Percentiles rank a stretch among this genome's conserved stretches.
Conservation (phyloP, 768 basidiomycete genomes). For the Amanita polypyramis region DNA sequence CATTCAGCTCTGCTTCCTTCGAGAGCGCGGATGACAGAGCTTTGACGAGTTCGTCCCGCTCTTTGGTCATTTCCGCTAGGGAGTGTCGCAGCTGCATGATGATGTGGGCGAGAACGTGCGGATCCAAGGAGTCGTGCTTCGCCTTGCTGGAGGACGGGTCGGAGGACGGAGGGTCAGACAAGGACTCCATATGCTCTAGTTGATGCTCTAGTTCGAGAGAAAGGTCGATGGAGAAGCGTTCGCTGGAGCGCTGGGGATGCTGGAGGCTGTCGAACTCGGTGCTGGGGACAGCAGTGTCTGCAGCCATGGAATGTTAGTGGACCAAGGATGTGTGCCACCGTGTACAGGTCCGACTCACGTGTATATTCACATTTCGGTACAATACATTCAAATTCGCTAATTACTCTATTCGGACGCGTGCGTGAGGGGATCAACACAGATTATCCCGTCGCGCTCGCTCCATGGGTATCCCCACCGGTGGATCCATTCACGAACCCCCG, state of each 20-base stretch:
- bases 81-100: conserved; percentile 63
- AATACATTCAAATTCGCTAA: conserved; percentile 5
- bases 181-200: conserved; percentile 55
- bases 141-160: conserved; percentile 9
- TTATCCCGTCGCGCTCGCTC: conserved; percentile 84
- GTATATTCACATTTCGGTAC: conserved; percentile 8
- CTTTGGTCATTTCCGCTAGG: conserved; percentile 51
- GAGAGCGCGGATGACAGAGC: conserved; percentile 38
- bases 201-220: conserved; percentile 73
- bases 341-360: background rate
- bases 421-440: conserved; percentile 81
- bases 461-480: conserved; percentile 95
- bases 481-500: conserved; percentile 84
- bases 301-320: no score
- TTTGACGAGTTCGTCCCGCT: conserved; percentile 57
- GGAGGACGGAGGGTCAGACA: conserved; percentile 22
- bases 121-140: conserved; percentile 48
- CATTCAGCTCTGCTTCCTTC: conserved; percentile 50
- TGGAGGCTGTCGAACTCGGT: background rate
- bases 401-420: conserved; percentile 40
- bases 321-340: no score
- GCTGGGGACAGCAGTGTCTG: background rate
- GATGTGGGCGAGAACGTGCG: conserved; percentile 67
- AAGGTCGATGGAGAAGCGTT: conserved; percentile 62
- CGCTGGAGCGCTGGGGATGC: conserved; percentile 10